Evolutionary conservation across 23 red algal genomes (phyloP).

Genomic region (Agarophyton chilense): DNA sequence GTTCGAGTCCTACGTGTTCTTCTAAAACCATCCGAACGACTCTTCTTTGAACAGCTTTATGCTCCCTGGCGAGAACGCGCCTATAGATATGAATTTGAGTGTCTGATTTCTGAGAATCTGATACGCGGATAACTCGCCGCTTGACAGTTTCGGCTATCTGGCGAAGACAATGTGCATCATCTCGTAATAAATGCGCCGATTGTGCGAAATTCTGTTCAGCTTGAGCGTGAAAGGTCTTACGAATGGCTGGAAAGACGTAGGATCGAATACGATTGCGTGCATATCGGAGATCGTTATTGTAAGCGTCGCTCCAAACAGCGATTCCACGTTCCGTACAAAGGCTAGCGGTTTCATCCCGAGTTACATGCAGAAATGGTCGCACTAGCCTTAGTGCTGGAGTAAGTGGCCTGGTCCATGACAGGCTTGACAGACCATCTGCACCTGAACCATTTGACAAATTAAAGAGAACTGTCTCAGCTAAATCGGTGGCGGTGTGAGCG

Average conservation of each 20-base stretch:
- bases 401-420: conserved; percentile 46
- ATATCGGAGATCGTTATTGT: conserved; percentile 59
- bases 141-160: conserved; percentile 7
- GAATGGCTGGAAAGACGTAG: conserved; percentile 43
- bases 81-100: conserved; percentile 35
- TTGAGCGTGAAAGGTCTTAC: conserved; percentile 11
- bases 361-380: conserved; percentile 60
- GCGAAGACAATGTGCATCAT: conserved; percentile 33
- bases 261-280: conserved; percentile 53
- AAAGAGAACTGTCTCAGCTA: conserved; percentile 70
- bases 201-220: conserved; percentile 51
- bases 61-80: neutral
- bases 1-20: neutral
- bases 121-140: neutral
- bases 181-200: conserved; percentile 52
- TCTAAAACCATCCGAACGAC: conserved; percentile 47
- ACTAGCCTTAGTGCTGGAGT: conserved; percentile 25
- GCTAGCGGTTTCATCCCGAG: conserved; percentile 51
- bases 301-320: conserved; percentile 61
- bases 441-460: conserved; percentile 66
- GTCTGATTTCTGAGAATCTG: neutral
- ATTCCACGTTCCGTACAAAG: conserved; percentile 58
- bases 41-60: conserved; percentile 44
- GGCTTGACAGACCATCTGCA: conserved; percentile 39
- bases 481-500: conserved; percentile 62